These are phyloP conservation scores for Millerozyma acaciae DNA, from an alignment of 805 yeast species.

Conservation along the genomic window DNA sequence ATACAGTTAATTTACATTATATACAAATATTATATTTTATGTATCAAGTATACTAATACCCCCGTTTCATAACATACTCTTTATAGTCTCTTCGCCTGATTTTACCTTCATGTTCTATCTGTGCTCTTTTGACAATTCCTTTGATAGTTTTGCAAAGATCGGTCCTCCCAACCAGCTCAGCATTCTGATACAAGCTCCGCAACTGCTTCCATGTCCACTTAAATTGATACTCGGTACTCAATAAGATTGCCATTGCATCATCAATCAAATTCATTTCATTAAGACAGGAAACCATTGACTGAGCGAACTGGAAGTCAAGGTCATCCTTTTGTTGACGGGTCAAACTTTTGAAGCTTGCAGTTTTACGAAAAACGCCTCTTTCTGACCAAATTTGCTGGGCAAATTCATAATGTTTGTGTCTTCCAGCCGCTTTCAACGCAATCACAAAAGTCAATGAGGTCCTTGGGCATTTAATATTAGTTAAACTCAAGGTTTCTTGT, in stretches of 20 bases:
- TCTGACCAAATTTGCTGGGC: conserved; percentile 73
- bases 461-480: conserved; percentile 17
- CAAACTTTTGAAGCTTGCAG: conserved; percentile 43
- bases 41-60: conserved; percentile 17
- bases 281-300: conserved; percentile 60
- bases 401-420: conserved; percentile 49
- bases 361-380: conserved; percentile 68
- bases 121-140: conserved; percentile 34
- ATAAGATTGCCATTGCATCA: conserved; percentile 68
- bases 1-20: conserved; percentile 3
- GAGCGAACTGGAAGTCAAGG: conserved; percentile 67
- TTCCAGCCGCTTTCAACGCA: conserved; percentile 63
- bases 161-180: conserved; percentile 30
- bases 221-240: conserved; percentile 65
- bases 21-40: background rate
- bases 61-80: conserved; percentile 27
- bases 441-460: conserved; percentile 51
- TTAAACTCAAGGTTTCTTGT: background rate
- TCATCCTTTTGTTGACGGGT: conserved; percentile 33
- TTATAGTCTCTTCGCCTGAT: conserved; percentile 33
- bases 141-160: conserved; percentile 26
- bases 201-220: conserved; percentile 57
- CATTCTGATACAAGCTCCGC: conserved; percentile 24
- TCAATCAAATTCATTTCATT: conserved; percentile 50
- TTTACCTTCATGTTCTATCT: conserved; percentile 35